Evolutionary conservation across 495 filamentous ascomycete species (phyloP), one percentile per base, ranked within the genome.

Genomic region (Penicillium pancosmium): DNA sequence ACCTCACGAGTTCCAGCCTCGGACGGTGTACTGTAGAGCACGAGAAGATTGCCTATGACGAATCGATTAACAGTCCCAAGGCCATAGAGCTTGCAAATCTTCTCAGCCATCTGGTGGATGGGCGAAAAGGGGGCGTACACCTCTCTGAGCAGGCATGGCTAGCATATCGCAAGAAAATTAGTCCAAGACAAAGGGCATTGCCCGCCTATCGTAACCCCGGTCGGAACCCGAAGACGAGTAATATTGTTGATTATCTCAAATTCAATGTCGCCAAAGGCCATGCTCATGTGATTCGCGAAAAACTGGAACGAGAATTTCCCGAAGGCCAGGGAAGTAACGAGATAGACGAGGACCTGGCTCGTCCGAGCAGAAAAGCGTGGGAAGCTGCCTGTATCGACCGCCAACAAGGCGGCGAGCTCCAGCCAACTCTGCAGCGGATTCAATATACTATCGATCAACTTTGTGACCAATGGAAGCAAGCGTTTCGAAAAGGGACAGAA

Each of bases 81-180:
- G 86, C 89, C 1, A 78, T 87, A 18, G 73, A 81, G 15, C 69
- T 96, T 3, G 87, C 86, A 46, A 82, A 80, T 23, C 79, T 97
- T 0, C 84, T 96, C 9, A 89, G 91, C 46, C 78, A 88, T 36
- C 73, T 98, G 5, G 91, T 96, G 5, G 93, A 98, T 64, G 84
- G 87, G 13, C 80, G 84, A 13, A 98, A 97, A 65, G 85, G 89
- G 38, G 92, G 93, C 5, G 67, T 78, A 1, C 72, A 73, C n/a
- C 88, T 95, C 34, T 81, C 76, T 18, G 76, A 84, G 11, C 67
- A 77, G 0, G 78, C 82, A 25, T 91, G 84, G 83, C 56, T 75
- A 4, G 44, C 62, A 25, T 79, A 86, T 34, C 77, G 77, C 15
- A 76, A 77, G 57, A 75, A 68, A 5, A 67, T 75, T 36, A 72